phyloP scores from a whole-genome alignment of 192 early-diverging fungal species.

The Coemansia sp. region DNA sequence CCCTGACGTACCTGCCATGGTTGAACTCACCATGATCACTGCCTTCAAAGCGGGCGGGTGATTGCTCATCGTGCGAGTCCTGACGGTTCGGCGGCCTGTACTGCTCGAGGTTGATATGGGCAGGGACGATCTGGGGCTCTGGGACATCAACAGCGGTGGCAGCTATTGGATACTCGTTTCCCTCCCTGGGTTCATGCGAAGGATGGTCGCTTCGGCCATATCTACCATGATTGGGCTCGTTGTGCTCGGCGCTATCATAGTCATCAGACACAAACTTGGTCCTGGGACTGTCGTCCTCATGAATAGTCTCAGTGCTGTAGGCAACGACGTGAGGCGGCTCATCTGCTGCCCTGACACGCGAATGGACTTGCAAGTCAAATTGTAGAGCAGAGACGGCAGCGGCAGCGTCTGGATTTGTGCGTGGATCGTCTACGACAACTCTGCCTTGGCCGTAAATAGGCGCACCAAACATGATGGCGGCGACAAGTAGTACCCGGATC shows the following conservation, averaged over 20 bases:
- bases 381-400: background rate
- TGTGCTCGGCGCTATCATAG: background rate
- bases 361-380: background rate
- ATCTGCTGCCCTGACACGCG: background rate
- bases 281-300: background rate
- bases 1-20: background rate
- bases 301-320: background rate
- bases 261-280: background rate
- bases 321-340: background rate
- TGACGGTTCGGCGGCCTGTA: background rate
- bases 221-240: background rate
- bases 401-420: background rate
- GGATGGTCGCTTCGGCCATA: background rate
- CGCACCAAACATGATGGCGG: background rate
- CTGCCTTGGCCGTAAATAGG: background rate
- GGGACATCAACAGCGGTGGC: background rate
- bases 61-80: background rate
- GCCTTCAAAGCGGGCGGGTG: background rate
- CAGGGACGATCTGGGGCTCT: background rate
- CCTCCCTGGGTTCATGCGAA: background rate
- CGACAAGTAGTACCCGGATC: slow-evolving; percentile 4
- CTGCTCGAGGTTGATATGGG: background rate
- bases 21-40: background rate
- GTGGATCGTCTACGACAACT: background rate
- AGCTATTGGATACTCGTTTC: background rate